Evolutionary conservation across 345 rosid genomes (phyloP).

Genomic region (Clarkia xantiana): DNA sequence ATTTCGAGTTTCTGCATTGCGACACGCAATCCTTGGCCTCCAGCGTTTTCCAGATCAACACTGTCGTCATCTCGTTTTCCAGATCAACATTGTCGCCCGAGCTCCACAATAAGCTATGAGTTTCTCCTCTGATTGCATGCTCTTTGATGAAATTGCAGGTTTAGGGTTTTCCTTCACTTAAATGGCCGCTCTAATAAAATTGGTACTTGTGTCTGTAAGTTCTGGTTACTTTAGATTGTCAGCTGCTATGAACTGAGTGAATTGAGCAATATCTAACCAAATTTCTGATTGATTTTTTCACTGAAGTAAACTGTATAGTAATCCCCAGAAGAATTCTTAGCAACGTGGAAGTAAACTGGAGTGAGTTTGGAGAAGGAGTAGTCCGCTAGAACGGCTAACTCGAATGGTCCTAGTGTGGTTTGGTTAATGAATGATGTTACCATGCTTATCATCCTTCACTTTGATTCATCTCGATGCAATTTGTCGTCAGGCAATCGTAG

Average conservation of each 20-base stretch:
- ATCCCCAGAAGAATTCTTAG: slow-evolving; percentile 18
- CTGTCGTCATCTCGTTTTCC: slow-evolving; percentile 13
- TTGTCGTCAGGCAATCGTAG: slow-evolving; percentile 81
- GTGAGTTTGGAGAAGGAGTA: slow-evolving; percentile 58
- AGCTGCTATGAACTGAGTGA: no score
- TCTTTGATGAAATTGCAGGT: not conserved
- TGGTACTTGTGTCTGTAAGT: no score
- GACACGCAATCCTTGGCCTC: slow-evolving; percentile 14
- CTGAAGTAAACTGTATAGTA: slow-evolving; percentile 21
- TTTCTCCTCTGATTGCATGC: not conserved
- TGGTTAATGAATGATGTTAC: no score
- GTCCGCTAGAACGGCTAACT: slow-evolving; percentile 55
- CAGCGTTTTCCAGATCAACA: slow-evolving; percentile 12
- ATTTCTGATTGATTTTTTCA: no score
- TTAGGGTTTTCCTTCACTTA: no score
- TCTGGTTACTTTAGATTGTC: no score
- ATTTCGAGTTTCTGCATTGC: no score
- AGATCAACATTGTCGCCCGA: slow-evolving; percentile 13
- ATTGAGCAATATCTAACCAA: no score
- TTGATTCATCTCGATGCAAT: slow-evolving; percentile 1
- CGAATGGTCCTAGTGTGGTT: slow-evolving; percentile 66
- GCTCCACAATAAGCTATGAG: slow-evolving; percentile 17
- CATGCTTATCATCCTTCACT: no score
- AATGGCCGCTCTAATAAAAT: no score
- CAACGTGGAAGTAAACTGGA: slow-evolving; percentile 48